Conservation (phyloP, 208 protist genomes). For the Leishmania tarentolae region DNA sequence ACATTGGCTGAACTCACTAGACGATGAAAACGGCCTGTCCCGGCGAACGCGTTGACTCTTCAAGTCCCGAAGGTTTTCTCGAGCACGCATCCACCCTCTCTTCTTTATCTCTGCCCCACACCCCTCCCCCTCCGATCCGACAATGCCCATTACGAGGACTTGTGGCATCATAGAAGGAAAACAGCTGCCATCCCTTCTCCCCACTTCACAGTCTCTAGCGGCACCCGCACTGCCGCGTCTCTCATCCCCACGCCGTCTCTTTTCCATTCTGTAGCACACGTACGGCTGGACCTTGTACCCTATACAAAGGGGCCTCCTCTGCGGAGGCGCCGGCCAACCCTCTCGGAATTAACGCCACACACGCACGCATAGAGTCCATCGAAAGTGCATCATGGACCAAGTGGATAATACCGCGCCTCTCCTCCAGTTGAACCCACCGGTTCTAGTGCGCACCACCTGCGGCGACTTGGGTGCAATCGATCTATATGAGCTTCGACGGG, state of each 20-base stretch:
- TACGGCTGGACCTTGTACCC: neutral
- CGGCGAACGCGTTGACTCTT: neutral
- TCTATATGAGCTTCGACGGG: slow-evolving; percentile 18
- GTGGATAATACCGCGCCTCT: slow-evolving; percentile 18
- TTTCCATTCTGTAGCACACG: neutral
- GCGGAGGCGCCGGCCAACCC: neutral
- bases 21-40: neutral
- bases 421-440: slow-evolving; percentile 33
- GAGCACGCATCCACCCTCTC: neutral
- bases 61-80: neutral
- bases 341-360: neutral
- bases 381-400: neutral
- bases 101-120: neutral
- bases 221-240: neutral
- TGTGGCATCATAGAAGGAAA: neutral
- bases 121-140: neutral
- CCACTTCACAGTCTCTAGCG: neutral
- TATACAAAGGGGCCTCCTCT: neutral
- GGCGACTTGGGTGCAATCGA: slow-evolving; percentile 8
- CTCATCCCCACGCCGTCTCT: neutral
- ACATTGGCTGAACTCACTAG: neutral
- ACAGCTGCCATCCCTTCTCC: too few species aligned
- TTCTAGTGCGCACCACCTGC: slow-evolving; percentile 26
- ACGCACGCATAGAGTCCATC: neutral
- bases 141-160: neutral